Evolutionary conservation across 768 basidiomycete genomes (phyloP).

Genomic region (Tremella mesenterica): DNA sequence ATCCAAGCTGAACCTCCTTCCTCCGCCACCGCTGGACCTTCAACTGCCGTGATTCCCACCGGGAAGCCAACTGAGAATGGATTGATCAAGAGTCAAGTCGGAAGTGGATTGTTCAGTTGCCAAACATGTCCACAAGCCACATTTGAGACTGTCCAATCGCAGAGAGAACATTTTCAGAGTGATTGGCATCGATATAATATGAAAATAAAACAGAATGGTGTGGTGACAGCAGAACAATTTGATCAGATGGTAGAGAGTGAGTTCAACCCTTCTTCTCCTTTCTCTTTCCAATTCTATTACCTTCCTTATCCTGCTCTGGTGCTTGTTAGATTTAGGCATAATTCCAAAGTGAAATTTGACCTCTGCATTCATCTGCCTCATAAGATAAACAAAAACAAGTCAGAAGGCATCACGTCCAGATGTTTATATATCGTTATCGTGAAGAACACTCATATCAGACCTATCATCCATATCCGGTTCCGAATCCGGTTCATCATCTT

Average conservation of each 20-base stretch:
- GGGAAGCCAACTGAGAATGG: not conserved
- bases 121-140: slow-evolving; percentile 48
- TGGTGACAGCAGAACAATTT: slow-evolving; percentile 65
- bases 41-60: slow-evolving; percentile 39
- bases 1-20: slow-evolving; percentile 45
- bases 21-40: not conserved
- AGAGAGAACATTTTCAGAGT: slow-evolving; percentile 75
- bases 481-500: slow-evolving; percentile 49
- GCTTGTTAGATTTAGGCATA: not conserved
- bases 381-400: too few species aligned
- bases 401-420: too few species aligned
- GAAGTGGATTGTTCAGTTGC: slow-evolving; percentile 25
- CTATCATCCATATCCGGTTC: slow-evolving; percentile 75
- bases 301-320: too few species aligned
- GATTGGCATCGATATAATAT: slow-evolving; percentile 99
- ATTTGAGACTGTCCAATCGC: slow-evolving; percentile 70
- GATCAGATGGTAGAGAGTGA: slow-evolving; percentile 70
- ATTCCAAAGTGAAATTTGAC: too few species aligned
- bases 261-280: slow-evolving; percentile 17
- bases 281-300: too few species aligned
- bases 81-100: not conserved
- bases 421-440: too few species aligned
- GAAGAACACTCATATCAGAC: too few species aligned
- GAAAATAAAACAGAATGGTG: slow-evolving; percentile 57
- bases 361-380: too few species aligned